A percentile compares a stretch with the other conserved stretches of the same genome.
These are phyloP conservation scores for Globisporangium heterothallicum DNA, from an alignment of 352 stramenopile genomes.

Conservation along the genomic window DNA sequence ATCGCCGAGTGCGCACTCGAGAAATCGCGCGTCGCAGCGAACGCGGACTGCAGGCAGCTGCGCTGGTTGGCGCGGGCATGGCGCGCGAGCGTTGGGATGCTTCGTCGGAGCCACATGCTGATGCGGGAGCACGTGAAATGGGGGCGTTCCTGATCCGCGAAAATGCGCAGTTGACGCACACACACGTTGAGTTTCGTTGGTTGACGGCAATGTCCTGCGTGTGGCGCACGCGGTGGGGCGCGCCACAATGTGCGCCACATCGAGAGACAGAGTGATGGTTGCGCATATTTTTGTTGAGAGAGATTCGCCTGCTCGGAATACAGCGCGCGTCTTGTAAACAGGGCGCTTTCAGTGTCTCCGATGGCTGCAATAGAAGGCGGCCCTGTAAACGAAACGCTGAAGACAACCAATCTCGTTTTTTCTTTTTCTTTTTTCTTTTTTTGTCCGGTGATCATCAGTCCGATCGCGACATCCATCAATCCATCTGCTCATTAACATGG, in stretches of 20 bases:
- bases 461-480: no score
- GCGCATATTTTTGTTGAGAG: conserved; percentile 2
- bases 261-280: conserved; percentile 4
- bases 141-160: background rate
- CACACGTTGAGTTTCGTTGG: conserved; percentile 1
- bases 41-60: conserved; percentile 13
- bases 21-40: conserved; percentile 37
- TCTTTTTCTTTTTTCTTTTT: background rate
- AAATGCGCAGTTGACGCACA: background rate
- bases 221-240: conserved; percentile 10
- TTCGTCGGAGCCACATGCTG: conserved; percentile 63
- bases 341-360: background rate
- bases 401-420: background rate
- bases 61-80: conserved; percentile 25
- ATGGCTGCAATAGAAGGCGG: background rate
- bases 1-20: conserved; percentile 20
- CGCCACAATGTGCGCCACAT: conserved; percentile 2
- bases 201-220: conserved; percentile 1
- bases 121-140: conserved; percentile 11
- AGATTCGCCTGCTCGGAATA: conserved; percentile 4
- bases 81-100: conserved; percentile 37
- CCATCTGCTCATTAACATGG: no score
- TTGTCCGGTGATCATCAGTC: no score
- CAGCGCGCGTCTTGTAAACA: background rate
- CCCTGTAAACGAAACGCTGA: background rate